Percentiles rank a stretch among this genome's conserved stretches.
These are phyloP conservation scores for Cyclotella sp. DNA, from an alignment of 108 stramenopile species.

Conservation along the genomic window DNA sequence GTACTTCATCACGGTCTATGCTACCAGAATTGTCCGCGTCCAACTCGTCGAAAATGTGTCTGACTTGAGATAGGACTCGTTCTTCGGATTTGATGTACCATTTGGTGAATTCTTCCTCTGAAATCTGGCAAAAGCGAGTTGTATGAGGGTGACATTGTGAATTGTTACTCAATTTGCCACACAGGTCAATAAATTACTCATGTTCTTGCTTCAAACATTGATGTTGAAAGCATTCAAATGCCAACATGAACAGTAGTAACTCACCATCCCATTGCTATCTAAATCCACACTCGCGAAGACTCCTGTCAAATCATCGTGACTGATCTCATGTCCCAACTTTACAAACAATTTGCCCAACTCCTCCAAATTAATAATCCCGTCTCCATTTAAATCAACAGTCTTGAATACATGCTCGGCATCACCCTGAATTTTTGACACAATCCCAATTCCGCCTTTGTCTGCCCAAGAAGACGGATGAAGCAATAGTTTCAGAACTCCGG, in stretches of 20 bases:
- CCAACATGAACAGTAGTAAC: conserved; percentile 1
- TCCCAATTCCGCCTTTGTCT: conserved; percentile 76
- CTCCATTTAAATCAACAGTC: conserved; percentile 68
- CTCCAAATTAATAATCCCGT: conserved; percentile 68
- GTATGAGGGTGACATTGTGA: too few relatives aligned
- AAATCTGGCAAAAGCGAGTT: conserved; percentile 45
- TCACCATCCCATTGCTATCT: conserved; percentile 70
- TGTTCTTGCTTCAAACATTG: not conserved
- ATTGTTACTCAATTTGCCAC: too few relatives aligned
- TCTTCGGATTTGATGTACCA: conserved; percentile 79
- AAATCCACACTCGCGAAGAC: conserved; percentile 70
- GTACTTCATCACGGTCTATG: conserved; percentile 70
- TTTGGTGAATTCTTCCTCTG: conserved; percentile 67
- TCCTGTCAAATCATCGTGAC: conserved; percentile 54
- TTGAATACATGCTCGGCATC: conserved; percentile 77
- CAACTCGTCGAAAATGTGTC: conserved; percentile 68
- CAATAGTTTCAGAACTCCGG: conserved; percentile 75
- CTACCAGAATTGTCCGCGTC: conserved; percentile 76
- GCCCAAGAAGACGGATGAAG: conserved; percentile 66
- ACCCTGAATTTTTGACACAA: conserved; percentile 77
- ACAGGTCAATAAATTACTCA: not conserved
- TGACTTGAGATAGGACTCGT: conserved; percentile 56
- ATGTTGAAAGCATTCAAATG: not conserved
- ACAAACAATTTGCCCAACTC: conserved; percentile 73
- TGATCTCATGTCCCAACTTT: conserved; percentile 58